A percentile compares a stretch with the other conserved stretches of the same genome.
phyloP scores from a whole-genome alignment of 768 basidiomycete genomes.

The Tulasnella sp. region DNA sequence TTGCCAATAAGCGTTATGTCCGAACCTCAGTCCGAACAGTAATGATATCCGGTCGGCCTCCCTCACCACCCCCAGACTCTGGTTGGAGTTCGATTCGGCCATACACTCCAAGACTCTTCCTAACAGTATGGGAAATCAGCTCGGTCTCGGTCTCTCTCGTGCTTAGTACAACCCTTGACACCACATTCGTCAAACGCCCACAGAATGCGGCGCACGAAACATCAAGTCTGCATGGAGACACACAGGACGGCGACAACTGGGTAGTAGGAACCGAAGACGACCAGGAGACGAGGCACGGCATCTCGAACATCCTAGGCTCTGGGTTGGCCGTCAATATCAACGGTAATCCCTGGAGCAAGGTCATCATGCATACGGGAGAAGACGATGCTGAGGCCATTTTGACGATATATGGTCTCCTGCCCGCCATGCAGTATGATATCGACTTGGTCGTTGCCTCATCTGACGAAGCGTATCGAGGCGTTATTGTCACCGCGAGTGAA shows the following conservation, averaged over 20 bases:
- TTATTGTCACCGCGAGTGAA: slow-evolving; percentile 17
- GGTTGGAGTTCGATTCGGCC: slow-evolving; percentile 73
- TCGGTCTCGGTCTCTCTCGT: slow-evolving; percentile 82
- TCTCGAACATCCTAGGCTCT: slow-evolving; percentile 65
- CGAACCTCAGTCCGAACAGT: background rate
- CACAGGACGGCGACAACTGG: slow-evolving; percentile 39
- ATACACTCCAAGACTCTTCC: slow-evolving; percentile 66
- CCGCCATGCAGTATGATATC: slow-evolving; percentile 86
- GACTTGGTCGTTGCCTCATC: slow-evolving; percentile 70
- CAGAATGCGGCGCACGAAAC: background rate
- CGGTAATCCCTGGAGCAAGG: slow-evolving; percentile 69
- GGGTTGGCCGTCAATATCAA: slow-evolving; percentile 80
- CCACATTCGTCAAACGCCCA: slow-evolving; percentile 30
- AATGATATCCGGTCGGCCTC: slow-evolving; percentile 19
- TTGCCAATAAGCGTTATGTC: background rate
- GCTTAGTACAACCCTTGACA: slow-evolving; percentile 49
- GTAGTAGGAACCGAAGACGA: slow-evolving; percentile 34
- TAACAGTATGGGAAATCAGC: slow-evolving; percentile 73
- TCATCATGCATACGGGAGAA: slow-evolving; percentile 75
- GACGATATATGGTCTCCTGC: slow-evolving; percentile 84
- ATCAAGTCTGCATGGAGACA: slow-evolving; percentile 35
- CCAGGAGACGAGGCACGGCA: slow-evolving; percentile 34
- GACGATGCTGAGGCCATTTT: slow-evolving; percentile 83
- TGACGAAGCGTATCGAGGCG: slow-evolving; percentile 49
- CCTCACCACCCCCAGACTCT: slow-evolving; percentile 26